phyloP scores from a whole-genome alignment of 805 yeast species.

The Teunomyces barrocoloradensis region DNA sequence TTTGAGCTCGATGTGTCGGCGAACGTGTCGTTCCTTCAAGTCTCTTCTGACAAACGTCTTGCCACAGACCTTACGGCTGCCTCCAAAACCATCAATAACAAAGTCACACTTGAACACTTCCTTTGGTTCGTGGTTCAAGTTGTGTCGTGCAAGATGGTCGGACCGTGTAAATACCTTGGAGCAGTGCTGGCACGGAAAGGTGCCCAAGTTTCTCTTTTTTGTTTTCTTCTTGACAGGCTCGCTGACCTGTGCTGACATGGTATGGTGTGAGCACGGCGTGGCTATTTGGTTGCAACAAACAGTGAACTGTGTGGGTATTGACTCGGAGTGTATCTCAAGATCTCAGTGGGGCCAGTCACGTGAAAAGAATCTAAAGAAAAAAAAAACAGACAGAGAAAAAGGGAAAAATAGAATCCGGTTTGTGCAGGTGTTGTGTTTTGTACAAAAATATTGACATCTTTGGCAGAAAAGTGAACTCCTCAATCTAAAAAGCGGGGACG shows the following conservation, averaged over 20 bases:
- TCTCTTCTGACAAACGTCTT: slow-evolving; percentile 66
- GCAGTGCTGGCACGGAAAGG: slow-evolving; percentile 41
- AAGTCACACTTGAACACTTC: slow-evolving; percentile 58
- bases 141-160: slow-evolving; percentile 64
- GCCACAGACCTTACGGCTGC: slow-evolving; percentile 45
- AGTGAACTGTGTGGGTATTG: too few species aligned
- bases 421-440: too few species aligned
- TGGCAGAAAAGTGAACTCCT: too few species aligned
- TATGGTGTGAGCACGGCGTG: background rate
- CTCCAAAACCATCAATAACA: slow-evolving; percentile 38
- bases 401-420: too few species aligned
- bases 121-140: slow-evolving; percentile 55
- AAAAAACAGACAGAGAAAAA: too few species aligned
- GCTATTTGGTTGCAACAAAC: too few species aligned
- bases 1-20: slow-evolving; percentile 24
- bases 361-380: too few species aligned
- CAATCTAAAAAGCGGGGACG: too few species aligned
- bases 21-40: slow-evolving; percentile 41
- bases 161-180: slow-evolving; percentile 56
- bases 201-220: slow-evolving; percentile 26
- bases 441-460: too few species aligned
- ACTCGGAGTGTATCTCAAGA: too few species aligned
- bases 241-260: slow-evolving; percentile 3
- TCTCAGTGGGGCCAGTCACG: too few species aligned
- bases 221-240: slow-evolving; percentile 15